Evolutionary conservation across 202 grass and related monocot genomes (phyloP).

Genomic region (Sporobolus alterniflorus): DNA sequence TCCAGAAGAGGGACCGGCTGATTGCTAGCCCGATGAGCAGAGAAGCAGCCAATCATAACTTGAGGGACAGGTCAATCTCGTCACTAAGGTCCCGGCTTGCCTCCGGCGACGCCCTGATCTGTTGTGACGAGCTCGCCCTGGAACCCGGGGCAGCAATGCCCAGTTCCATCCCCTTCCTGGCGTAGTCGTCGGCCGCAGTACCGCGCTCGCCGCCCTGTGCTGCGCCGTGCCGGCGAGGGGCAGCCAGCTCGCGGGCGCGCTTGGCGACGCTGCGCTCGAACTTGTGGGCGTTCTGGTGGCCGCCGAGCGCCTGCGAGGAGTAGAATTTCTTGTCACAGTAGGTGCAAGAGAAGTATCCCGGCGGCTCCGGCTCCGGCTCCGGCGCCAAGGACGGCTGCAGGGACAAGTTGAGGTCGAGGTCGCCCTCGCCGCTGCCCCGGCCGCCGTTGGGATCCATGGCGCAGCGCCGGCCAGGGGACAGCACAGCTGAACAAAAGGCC

Average conservation of each 20-base stretch:
- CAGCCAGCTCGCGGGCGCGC: constrained; percentile 63
- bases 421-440: constrained; percentile 4
- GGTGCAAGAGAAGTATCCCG: constrained; percentile 75
- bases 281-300: constrained; percentile 97
- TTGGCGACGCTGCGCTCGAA: constrained; percentile 83
- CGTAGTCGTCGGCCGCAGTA: background rate
- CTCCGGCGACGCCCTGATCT: constrained; percentile 30
- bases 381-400: constrained; percentile 53
- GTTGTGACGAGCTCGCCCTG: constrained; percentile 24
- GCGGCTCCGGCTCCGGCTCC: constrained; percentile 56
- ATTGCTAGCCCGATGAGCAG: background rate
- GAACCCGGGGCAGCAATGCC: constrained; percentile 17
- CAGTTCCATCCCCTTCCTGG: constrained; percentile 11
- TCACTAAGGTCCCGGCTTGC: constrained; percentile 25
- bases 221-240: constrained; percentile 29
- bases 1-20: background rate
- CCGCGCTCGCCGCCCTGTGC: background rate
- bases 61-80: constrained; percentile 69
- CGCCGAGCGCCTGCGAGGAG: constrained; percentile 86
- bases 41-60: constrained; percentile 43
- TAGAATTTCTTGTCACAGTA: constrained; percentile 92
- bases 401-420: constrained; percentile 73
- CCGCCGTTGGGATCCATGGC: constrained; percentile 51
- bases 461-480: background rate
- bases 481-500: background rate